Evolutionary conservation across 2,329 filamentous ascomycete species (phyloP).

Genomic region (Trichoderma polysporum): DNA sequence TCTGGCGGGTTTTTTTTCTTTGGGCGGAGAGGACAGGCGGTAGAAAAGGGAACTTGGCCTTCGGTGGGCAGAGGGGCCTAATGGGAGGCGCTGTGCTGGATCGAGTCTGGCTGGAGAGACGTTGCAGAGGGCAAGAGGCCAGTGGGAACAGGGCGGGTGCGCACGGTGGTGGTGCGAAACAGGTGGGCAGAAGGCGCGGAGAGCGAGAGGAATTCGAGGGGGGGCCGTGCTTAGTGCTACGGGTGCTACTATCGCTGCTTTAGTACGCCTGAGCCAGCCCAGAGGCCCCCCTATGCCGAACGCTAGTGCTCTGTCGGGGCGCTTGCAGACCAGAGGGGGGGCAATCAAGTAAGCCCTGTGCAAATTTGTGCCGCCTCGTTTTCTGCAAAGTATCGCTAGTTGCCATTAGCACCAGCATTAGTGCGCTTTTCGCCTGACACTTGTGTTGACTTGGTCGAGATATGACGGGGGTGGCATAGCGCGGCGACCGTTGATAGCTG

Average conservation of each 20-base stretch:
- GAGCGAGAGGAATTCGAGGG: constrained; percentile 26
- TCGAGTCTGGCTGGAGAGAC: constrained; percentile 42
- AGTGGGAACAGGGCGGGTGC: neutral
- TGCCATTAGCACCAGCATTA: neutral
- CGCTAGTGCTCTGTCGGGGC: constrained; percentile 19
- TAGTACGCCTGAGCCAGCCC: neutral
- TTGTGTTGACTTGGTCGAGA: no score
- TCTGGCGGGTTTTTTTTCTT: constrained; percentile 45
- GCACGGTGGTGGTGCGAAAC: constrained; percentile 16
- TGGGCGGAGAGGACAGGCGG: constrained; percentile 31
- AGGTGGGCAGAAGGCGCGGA: constrained; percentile 14
- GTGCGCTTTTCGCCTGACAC: neutral
- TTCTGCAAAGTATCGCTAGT: no score
- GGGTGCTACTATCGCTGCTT: neutral
- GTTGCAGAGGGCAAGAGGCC: neutral
- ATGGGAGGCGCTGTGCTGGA: constrained; percentile 35
- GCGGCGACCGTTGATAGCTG: neutral
- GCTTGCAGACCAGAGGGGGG: constrained; percentile 7
- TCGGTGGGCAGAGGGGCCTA: constrained; percentile 43
- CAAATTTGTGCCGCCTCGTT: neutral
- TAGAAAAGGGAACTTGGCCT: constrained; percentile 43
- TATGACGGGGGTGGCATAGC: constrained; percentile 2
- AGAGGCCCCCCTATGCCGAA: neutral
- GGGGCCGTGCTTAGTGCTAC: no score
- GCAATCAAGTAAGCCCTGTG: no score